Evolutionary conservation across 805 yeast genomes (phyloP).

Genomic region (Blastobotrys peoriensis): DNA sequence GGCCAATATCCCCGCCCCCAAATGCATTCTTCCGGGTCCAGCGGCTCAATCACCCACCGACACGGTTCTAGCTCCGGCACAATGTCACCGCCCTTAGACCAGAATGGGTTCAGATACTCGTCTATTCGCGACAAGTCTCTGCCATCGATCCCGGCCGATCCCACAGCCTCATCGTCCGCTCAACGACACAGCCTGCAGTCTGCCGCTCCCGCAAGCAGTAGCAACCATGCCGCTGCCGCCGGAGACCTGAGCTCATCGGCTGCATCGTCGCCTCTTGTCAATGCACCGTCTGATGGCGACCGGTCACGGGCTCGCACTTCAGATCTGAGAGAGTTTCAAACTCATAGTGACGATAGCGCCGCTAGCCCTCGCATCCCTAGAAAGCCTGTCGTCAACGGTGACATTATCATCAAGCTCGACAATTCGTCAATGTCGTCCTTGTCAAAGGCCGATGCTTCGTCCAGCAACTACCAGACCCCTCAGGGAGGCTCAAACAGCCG

Average conservation of each 20-base stretch:
- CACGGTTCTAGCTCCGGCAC: slow-evolving; percentile 6
- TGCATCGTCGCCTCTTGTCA: slow-evolving; percentile 3
- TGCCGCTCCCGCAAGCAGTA: background rate
- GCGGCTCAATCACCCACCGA: background rate
- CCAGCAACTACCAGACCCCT: background rate
- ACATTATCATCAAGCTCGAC: slow-evolving; percentile 2
- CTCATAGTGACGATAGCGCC: background rate
- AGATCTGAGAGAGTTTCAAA: background rate
- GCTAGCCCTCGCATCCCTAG: background rate
- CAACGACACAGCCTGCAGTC: background rate
- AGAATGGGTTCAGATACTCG: background rate
- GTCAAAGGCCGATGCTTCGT: background rate
- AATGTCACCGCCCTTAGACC: slow-evolving; percentile 2
- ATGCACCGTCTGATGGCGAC: background rate
- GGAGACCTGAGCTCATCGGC: background rate
- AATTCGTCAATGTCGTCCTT: background rate
- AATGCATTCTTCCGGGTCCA: background rate
- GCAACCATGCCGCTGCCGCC: no score
- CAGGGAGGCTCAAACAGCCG: no score
- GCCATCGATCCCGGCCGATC: slow-evolving; percentile 15
- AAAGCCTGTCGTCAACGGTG: background rate
- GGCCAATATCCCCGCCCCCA: slow-evolving; percentile 1
- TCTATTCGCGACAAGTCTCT: slow-evolving; percentile 10
- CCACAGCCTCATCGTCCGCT: background rate
- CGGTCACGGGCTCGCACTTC: background rate